Conservation (phyloP, 495 filamentous ascomycete genomes). For the Penicillium fimorum region DNA sequence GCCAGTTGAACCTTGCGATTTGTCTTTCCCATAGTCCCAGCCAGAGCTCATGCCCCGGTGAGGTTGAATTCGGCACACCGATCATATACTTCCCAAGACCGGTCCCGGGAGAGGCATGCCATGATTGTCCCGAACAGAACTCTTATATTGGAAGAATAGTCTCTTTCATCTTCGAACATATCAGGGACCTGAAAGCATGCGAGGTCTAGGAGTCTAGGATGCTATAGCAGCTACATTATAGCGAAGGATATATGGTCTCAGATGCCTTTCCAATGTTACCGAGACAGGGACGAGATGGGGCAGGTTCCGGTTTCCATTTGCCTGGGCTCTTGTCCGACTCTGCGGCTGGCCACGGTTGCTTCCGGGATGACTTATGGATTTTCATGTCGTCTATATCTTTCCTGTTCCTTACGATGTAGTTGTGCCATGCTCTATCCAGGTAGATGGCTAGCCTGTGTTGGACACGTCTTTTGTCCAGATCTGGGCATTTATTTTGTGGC, state of each 20-base stretch:
- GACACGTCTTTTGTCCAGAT: neutral
- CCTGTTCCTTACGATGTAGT: neutral
- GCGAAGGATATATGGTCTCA: neutral
- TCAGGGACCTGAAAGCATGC: too few species aligned
- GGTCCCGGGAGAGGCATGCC: too few species aligned
- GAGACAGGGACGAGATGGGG: neutral
- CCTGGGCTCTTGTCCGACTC: neutral
- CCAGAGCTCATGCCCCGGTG: too few species aligned
- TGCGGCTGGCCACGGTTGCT: neutral
- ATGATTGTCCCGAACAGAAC: too few species aligned
- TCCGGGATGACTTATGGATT: neutral
- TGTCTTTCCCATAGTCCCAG: too few species aligned
- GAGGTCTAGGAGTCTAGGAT: too few species aligned
- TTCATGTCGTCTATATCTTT: neutral
- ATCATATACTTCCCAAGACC: too few species aligned
- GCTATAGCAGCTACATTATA: neutral
- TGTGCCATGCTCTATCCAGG: neutral
- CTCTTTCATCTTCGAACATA: too few species aligned
- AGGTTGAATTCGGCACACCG: too few species aligned
- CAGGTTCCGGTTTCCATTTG: too few species aligned
- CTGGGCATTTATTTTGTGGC: neutral
- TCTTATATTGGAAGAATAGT: too few species aligned
- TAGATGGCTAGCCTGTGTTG: neutral
- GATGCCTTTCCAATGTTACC: neutral
- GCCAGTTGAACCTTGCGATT: too few species aligned